Base-by-base conservation (phyloP, 345 rosid species). In the Trapa bicornis region DNA sequence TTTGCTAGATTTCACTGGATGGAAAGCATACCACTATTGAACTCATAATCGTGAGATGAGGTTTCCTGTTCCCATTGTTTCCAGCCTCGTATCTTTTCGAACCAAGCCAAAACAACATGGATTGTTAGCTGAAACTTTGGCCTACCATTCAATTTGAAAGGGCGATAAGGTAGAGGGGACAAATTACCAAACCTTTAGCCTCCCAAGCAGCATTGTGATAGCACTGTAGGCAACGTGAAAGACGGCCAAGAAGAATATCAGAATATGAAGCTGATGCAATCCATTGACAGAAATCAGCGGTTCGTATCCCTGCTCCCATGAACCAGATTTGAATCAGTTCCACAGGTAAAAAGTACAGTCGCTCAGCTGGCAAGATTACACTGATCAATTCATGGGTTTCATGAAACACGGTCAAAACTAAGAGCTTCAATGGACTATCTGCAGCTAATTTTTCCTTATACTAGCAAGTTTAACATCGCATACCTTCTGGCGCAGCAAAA, bases 61-160 rank as follows among this genome's bases (percentile, higher is more conserved):
- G 96, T 91, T 79, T 94, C 99, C 68, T 61, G 74, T 76, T 94
- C 99, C 97, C 99, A 94, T 16, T 74, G 75, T 80, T 94, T 94
- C 99, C 97, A 94, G 65, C 91, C 86, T 0, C 97, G 97, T 75
- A 78, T 89, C 99, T 94, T 83, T 54, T 37, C 64, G 71, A 65
- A 33, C 58, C 7, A 36, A 47, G 52, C 17, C 12, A 50, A 5
- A 68, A 50, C 70, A 35, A 65, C 16, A 39, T 42, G 54, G 22
- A 37, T 32, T 32, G 16, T 58, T 33, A 58, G 37, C 22, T 2
- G 4, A 50, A 52, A 56, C 5, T 48, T n/a, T n/a, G 22, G 35
- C 36, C 36, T 70, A 4, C 1, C 53, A 37, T 32, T 13, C 61
- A 1, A 67, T 48, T 35, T 8, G 11, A 53, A 42, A 16, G 0